Evolutionary conservation across 495 filamentous ascomycete genomes (phyloP).

Genomic region (Trichoderma orchidacearum): DNA sequence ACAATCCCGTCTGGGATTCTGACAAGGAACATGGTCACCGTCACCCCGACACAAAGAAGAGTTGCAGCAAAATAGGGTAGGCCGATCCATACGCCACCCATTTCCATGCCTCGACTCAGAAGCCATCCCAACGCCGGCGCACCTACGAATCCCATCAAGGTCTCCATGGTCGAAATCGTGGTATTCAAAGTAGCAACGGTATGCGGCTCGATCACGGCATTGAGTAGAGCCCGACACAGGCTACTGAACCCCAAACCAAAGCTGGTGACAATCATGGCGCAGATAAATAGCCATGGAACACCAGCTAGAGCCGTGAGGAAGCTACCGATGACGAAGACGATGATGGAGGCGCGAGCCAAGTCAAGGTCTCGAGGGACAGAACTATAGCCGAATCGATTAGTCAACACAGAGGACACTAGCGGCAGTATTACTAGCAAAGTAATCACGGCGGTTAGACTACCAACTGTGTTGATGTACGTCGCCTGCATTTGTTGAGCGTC

Average conservation of each 20-base stretch:
- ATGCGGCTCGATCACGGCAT: background rate
- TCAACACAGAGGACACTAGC: slow-evolving; percentile 8
- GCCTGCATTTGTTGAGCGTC: slow-evolving; percentile 1
- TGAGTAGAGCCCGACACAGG: background rate
- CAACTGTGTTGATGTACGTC: slow-evolving; percentile 12
- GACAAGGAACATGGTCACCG: background rate
- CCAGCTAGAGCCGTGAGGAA: background rate
- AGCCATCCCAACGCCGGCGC: background rate
- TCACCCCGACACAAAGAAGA: background rate
- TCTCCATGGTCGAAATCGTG: background rate
- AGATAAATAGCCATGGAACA: background rate
- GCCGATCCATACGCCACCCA: background rate
- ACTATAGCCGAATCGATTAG: slow-evolving; percentile 9
- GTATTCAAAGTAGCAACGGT: slow-evolving; percentile 1
- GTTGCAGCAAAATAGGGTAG: background rate
- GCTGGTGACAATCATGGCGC: background rate
- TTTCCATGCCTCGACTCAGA: background rate
- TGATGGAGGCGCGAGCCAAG: slow-evolving; percentile 11
- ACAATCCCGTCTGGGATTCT: background rate
- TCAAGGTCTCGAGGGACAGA: slow-evolving; percentile 12
- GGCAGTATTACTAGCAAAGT: slow-evolving; percentile 14
- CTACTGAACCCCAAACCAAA: background rate
- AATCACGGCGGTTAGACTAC: slow-evolving; percentile 11
- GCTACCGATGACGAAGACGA: background rate
- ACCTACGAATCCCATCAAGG: background rate